Evolutionary conservation across 2,329 filamentous ascomycete genomes (phyloP).

Genomic region (Colletotrichum ledebouriae): DNA sequence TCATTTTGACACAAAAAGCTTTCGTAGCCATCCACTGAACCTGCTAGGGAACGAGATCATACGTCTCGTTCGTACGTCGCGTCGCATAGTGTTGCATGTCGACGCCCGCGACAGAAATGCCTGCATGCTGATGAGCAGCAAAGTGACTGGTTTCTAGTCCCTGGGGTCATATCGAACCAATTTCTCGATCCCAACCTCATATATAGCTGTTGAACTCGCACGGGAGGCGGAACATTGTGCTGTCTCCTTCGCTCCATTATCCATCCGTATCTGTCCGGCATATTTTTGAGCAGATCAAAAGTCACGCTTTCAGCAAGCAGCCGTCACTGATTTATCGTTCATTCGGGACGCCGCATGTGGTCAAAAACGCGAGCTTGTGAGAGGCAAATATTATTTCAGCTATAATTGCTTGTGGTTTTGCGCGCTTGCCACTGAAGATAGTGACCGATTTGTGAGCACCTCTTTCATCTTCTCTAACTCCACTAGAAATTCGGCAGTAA

Average conservation of each 20-base stretch:
- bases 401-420: not conserved
- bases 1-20: not conserved
- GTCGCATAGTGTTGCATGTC: no score
- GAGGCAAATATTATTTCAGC: not conserved
- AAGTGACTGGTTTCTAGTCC: no score
- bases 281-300: not conserved
- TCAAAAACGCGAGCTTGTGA: not conserved
- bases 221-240: not conserved
- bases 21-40: slow-evolving; percentile 1
- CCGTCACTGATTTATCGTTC: not conserved
- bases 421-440: not conserved
- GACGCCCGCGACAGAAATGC: no score
- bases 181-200: not conserved
- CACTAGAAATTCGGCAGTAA: no score
- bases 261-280: not conserved
- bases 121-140: no score
- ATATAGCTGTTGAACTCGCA: not conserved
- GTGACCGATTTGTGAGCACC: not conserved
- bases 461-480: no score
- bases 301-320: not conserved
- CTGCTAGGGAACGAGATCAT: no score
- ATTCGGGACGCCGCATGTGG: not conserved
- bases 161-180: not conserved
- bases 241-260: no score
- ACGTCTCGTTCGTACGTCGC: no score